Conservation (phyloP, 1,139 yeast species). For the Suhomyces kunorum region DNA sequence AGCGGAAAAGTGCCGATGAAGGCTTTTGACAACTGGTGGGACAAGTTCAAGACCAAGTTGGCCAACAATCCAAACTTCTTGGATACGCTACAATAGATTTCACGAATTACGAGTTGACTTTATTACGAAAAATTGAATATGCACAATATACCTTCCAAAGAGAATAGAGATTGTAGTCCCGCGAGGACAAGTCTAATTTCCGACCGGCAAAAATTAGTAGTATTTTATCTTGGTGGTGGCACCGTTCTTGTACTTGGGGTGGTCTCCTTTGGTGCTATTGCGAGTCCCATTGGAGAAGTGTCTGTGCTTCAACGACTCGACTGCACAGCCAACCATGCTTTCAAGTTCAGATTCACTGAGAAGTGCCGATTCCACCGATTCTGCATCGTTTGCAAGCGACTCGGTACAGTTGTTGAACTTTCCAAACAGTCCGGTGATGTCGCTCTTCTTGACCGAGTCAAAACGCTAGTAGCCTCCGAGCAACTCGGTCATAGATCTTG, state of each 20-base stretch:
- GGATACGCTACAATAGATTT: conserved; percentile 32
- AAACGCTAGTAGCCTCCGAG: conserved; percentile 1
- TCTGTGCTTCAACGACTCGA: too few species aligned
- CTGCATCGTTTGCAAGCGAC: too few species aligned
- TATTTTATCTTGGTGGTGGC: neutral
- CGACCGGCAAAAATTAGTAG: neutral
- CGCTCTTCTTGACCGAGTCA: neutral
- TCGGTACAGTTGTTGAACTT: too few species aligned
- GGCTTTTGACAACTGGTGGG: conserved; percentile 96
- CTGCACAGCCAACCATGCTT: neutral
- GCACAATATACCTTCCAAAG: neutral
- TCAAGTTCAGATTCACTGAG: neutral
- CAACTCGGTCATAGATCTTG: neutral
- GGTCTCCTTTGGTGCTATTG: neutral
- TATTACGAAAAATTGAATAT: neutral
- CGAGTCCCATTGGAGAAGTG: neutral
- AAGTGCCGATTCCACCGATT: too few species aligned
- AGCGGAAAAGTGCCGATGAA: conserved; percentile 83
- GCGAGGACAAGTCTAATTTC: neutral
- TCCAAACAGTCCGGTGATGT: neutral
- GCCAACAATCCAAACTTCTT: conserved; percentile 81
- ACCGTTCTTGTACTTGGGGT: neutral
- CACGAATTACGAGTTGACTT: conserved; percentile 1
- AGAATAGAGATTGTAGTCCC: too few species aligned
- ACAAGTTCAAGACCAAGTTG: conserved; percentile 73